phyloP scores from a whole-genome alignment of 306 rosid genomes.

The Rosa chinensis region DNA sequence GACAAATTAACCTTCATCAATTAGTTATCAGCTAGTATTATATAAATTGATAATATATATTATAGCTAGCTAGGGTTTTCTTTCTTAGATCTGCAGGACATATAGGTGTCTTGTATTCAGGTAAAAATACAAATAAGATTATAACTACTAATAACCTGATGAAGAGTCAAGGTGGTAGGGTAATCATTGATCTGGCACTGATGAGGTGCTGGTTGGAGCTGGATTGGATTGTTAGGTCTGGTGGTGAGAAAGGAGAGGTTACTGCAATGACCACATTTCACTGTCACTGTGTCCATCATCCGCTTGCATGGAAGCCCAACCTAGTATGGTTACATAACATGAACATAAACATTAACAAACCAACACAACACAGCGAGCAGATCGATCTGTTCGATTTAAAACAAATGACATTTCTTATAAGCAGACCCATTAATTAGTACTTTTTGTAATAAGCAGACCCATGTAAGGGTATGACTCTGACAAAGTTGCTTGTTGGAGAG shows the following conservation, averaged over 20 bases:
- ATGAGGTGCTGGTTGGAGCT: constrained; percentile 33
- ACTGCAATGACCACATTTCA: constrained; percentile 97
- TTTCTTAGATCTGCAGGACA: not conserved
- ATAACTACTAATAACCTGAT: constrained; percentile 54
- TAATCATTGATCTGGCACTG: constrained; percentile 62
- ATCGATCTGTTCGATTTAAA: not conserved
- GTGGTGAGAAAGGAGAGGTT: constrained; percentile 93
- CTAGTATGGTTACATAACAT: constrained; percentile 33
- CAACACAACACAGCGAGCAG: not conserved
- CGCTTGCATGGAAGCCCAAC: constrained; percentile 96
- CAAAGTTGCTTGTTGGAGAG: not conserved
- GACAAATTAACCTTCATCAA: not conserved
- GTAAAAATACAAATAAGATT: not conserved
- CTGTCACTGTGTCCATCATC: constrained; percentile 89
- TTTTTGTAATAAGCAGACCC: not conserved
- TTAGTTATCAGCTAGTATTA: not conserved
- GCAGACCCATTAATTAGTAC: not conserved
- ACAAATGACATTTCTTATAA: not conserved
- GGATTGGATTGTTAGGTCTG: constrained; percentile 48
- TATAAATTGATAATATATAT: not conserved
- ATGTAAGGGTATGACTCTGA: not conserved
- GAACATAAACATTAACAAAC: not conserved
- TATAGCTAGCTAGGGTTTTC: constrained; percentile 4
- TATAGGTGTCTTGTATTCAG: not conserved
- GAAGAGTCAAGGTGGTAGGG: constrained; percentile 49